phyloP scores from a whole-genome alignment of 306 rosid genomes.

The Casuarina glauca region DNA sequence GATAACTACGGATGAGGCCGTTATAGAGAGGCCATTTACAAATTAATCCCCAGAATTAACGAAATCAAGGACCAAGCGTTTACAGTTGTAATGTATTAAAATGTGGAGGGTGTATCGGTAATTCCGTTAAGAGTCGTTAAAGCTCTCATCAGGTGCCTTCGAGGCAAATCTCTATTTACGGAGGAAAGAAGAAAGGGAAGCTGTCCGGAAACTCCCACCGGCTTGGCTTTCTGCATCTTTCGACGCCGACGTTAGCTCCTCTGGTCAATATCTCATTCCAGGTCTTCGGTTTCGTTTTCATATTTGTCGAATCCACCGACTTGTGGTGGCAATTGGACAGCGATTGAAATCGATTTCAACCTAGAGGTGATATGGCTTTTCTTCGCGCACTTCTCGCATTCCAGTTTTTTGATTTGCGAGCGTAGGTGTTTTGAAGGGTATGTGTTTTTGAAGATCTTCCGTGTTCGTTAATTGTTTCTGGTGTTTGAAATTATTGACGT shows the following conservation, averaged over 20 bases:
- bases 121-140: neutral
- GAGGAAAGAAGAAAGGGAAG: neutral
- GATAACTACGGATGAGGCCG: no score
- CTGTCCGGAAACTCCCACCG: neutral
- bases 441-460: neutral
- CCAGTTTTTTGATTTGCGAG: neutral
- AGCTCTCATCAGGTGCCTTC: neutral
- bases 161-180: neutral
- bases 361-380: conserved; percentile 8
- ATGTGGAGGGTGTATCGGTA: neutral
- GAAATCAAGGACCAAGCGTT: neutral
- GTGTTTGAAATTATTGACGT: neutral
- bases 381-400: neutral
- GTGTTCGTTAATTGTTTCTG: neutral
- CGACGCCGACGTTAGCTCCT: neutral
- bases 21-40: neutral
- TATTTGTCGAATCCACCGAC: neutral
- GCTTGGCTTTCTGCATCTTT: no score
- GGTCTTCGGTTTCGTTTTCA: neutral
- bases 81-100: neutral
- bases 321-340: neutral
- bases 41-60: neutral
- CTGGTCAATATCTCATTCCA: neutral
- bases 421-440: neutral
- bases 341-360: conserved; percentile 7